Conservation (phyloP, 2,329 filamentous ascomycete genomes). For the Colletotrichum sp. region DNA sequence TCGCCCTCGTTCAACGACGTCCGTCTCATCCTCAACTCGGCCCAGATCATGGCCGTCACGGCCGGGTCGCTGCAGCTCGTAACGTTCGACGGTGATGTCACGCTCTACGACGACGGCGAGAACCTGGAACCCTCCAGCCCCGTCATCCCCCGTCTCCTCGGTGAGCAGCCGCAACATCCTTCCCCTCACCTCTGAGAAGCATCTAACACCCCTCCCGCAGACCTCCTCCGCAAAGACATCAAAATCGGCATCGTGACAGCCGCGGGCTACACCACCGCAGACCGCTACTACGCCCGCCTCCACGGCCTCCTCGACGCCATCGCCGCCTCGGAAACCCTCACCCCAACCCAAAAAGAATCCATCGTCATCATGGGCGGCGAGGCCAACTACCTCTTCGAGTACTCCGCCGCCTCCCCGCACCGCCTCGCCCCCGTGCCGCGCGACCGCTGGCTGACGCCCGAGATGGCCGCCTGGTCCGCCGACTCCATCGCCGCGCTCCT, state of each 20-base stretch:
- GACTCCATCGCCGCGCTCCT: conserved; percentile 80
- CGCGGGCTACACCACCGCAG: conserved; percentile 89
- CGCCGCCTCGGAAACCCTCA: conserved; percentile 61
- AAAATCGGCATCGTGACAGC: conserved; percentile 96
- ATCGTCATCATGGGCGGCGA: conserved; percentile 95
- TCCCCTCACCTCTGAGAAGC: no score
- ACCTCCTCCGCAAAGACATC: conserved; percentile 78
- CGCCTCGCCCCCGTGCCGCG: conserved; percentile 73
- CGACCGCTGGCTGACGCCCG: conserved; percentile 74
- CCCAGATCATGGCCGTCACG: conserved; percentile 91
- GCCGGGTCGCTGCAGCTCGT: conserved; percentile 77
- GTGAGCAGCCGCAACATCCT: conserved; percentile 30
- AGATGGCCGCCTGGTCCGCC: conserved; percentile 81
- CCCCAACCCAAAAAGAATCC: conserved; percentile 72
- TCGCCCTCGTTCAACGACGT: conserved; percentile 98
- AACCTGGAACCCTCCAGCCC: conserved; percentile 78
- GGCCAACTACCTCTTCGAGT: conserved; percentile 93
- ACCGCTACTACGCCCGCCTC: conserved; percentile 85
- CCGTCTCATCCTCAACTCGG: conserved; percentile 89
- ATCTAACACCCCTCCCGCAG: conserved; percentile 33
- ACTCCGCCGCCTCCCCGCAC: conserved; percentile 66
- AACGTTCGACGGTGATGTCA: conserved; percentile 98
- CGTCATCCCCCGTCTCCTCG: conserved; percentile 70
- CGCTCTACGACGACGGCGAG: conserved; percentile 89
- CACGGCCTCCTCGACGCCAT: conserved; percentile 87